A percentile compares a stretch with the other conserved stretches of the same genome.
These are phyloP conservation scores for Bretschneidera sinensis DNA, from an alignment of 345 rosid species.

Conservation along the genomic window DNA sequence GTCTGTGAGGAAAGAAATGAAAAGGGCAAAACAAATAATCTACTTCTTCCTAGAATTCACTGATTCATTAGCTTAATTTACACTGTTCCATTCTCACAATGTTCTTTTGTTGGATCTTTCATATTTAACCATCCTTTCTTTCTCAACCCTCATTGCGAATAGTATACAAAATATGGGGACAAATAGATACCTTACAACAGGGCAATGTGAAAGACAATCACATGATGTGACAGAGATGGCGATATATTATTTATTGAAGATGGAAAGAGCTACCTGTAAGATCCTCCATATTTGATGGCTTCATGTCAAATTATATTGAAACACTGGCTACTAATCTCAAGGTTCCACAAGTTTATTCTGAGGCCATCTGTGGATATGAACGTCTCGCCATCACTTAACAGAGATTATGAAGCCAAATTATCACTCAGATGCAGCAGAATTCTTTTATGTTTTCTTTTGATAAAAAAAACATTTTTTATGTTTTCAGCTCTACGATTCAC, in stretches of 20 bases:
- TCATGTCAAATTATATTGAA: conserved; percentile 68
- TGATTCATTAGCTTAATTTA: too few relatives aligned
- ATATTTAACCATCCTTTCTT: too few relatives aligned
- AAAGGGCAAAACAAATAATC: too few relatives aligned
- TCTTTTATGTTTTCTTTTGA: too few relatives aligned
- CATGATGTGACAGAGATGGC: background rate
- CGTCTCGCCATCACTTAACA: conserved; percentile 62
- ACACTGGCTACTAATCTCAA: conserved; percentile 52
- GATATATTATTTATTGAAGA: background rate
- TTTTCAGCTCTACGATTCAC: background rate
- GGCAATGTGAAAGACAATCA: background rate
- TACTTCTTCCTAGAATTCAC: too few relatives aligned
- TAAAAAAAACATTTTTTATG: background rate
- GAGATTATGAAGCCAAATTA: conserved; percentile 15
- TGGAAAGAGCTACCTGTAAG: conserved; percentile 43
- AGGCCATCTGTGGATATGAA: conserved; percentile 70
- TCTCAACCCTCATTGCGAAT: too few relatives aligned
- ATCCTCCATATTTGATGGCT: conserved; percentile 64
- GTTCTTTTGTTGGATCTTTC: too few relatives aligned
- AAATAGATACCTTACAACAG: background rate
- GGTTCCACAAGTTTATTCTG: conserved; percentile 68
- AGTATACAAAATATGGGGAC: too few relatives aligned
- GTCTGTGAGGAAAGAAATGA: too few relatives aligned
- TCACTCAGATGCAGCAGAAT: conserved; percentile 13
- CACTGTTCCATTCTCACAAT: too few relatives aligned